A percentile compares a stretch with the other conserved stretches of the same genome.
Conservation (phyloP, 768 basidiomycete genomes). For the Lactarius pseudohatsudake region DNA sequence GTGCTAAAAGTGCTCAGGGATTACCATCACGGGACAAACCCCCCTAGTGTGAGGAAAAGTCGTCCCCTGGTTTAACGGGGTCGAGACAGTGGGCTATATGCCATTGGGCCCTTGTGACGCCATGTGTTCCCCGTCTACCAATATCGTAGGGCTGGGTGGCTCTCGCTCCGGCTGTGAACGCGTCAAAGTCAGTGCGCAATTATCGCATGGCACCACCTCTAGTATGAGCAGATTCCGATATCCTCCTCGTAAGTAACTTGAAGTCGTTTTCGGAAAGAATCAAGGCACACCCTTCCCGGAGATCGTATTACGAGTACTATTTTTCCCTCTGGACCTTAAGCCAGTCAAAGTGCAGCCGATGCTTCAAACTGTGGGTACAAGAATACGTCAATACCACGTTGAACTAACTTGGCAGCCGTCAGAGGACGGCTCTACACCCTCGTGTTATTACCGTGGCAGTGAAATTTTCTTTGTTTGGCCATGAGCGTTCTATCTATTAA, state of each 20-base stretch:
- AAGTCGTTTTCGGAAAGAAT: neutral
- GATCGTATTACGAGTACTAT: neutral
- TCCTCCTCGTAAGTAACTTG: neutral
- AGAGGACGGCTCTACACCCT: neutral
- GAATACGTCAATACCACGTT: neutral
- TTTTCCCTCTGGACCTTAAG: too few relatives aligned
- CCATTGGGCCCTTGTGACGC: neutral
- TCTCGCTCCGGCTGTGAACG: neutral
- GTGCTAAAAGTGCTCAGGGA: neutral
- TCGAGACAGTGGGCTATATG: neutral
- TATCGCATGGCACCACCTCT: neutral
- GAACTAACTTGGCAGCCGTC: neutral
- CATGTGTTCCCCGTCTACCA: neutral
- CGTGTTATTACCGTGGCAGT: too few relatives aligned
- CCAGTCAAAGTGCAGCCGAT: neutral
- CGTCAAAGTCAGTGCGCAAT: neutral
- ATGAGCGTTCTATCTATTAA: too few relatives aligned
- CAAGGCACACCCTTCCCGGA: neutral
- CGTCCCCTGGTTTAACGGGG: neutral
- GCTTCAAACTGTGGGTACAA: neutral
- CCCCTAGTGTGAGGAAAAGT: neutral
- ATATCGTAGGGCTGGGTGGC: neutral
- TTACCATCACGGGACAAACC: neutral
- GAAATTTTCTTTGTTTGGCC: too few relatives aligned
- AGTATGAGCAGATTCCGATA: neutral